These are phyloP conservation scores for Mucor mucedo DNA, from an alignment of 371 early-diverging fungal species.

Conservation along the genomic window DNA sequence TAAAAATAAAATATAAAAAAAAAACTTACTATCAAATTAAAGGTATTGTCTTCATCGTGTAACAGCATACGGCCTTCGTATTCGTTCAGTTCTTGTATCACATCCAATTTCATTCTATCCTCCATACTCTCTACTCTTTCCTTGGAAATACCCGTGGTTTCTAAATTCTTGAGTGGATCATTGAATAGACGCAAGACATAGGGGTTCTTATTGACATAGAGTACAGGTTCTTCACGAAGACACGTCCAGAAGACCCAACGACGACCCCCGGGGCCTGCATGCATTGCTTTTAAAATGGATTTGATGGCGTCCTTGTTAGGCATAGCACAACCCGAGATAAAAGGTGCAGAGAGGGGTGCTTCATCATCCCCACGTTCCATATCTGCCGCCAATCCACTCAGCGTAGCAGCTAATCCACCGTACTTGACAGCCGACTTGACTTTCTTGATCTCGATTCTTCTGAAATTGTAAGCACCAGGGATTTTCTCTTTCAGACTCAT, in stretches of 20 bases:
- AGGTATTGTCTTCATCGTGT: conserved; percentile 59
- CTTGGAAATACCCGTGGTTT: conserved; percentile 66
- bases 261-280: conserved; percentile 54
- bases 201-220: conserved; percentile 68
- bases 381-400: conserved; percentile 49
- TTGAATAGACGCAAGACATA: conserved; percentile 64
- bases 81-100: conserved; percentile 53
- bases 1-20: conserved; percentile 1
- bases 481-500: conserved; percentile 68
- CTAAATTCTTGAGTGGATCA: conserved; percentile 65
- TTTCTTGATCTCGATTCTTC: conserved; percentile 56
- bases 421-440: conserved; percentile 51
- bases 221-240: conserved; percentile 74
- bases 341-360: conserved; percentile 12
- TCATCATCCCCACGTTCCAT: conserved; percentile 39
- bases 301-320: conserved; percentile 64
- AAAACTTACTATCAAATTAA: conserved; percentile 54
- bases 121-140: conserved; percentile 74
- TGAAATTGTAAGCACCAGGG: conserved; percentile 72
- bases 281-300: conserved; percentile 44
- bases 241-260: conserved; percentile 66
- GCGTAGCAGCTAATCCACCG: conserved; percentile 56
- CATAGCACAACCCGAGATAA: conserved; percentile 50
- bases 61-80: conserved; percentile 60
- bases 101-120: conserved; percentile 59